Percentiles rank a stretch among this genome's conserved stretches.
These are phyloP conservation scores for Pichia manshurica DNA, from an alignment of 805 yeast species.

Conservation along the genomic window DNA sequence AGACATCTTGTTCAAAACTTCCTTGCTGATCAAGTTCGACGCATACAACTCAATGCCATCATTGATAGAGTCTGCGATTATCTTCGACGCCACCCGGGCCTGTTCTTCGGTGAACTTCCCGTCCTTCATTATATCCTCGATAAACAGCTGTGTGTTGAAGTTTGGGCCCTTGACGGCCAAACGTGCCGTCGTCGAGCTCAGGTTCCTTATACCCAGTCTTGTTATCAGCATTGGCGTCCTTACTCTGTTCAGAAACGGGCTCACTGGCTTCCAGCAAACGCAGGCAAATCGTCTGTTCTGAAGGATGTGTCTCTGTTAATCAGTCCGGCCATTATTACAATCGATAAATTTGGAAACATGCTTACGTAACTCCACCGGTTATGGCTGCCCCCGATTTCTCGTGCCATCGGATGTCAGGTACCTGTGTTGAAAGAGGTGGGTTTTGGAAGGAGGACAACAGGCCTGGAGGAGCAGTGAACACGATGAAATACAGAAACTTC, in stretches of 20 bases:
- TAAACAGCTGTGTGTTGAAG: constrained; percentile 74
- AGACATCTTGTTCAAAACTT: constrained; percentile 73
- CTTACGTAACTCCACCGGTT: neutral
- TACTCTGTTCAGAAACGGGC: too few species aligned
- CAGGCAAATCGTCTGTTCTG: too few species aligned
- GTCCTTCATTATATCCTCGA: constrained; percentile 55
- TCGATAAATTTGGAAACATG: neutral
- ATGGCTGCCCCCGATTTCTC: neutral
- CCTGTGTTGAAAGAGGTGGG: too few species aligned
- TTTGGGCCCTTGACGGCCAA: constrained; percentile 27
- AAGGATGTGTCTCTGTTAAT: too few species aligned
- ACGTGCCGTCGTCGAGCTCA: neutral
- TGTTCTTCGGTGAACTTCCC: constrained; percentile 68
- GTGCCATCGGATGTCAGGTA: too few species aligned
- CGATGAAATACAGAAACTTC: constrained; percentile 16
- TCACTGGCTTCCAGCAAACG: too few species aligned
- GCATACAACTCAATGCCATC: constrained; percentile 76
- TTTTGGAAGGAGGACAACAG: too few species aligned
- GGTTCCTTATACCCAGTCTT: neutral
- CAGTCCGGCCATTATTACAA: too few species aligned
- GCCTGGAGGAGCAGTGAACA: too few species aligned
- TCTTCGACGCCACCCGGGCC: constrained; percentile 70
- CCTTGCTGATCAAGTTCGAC: constrained; percentile 76
- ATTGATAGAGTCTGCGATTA: constrained; percentile 67
- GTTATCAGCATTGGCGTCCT: neutral